A percentile compares a stretch with the other conserved stretches of the same genome.
phyloP scores from a whole-genome alignment of 148 eudicot genomes.

The Fagopyrum esculentum region DNA sequence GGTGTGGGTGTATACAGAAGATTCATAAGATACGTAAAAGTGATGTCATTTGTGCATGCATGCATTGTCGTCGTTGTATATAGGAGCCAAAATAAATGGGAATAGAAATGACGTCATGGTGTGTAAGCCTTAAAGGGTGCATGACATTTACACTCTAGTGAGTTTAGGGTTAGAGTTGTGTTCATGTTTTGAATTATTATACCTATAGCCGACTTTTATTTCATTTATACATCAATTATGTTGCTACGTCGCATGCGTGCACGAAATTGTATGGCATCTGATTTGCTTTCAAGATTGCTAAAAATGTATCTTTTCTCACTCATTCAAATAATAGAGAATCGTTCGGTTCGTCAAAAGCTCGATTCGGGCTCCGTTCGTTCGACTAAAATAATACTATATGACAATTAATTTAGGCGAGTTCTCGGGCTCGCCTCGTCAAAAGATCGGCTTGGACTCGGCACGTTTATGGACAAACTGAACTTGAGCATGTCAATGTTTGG shows the following conservation, averaged over 20 bases:
- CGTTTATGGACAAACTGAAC: no score
- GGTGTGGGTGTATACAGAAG: neutral
- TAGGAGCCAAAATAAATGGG: neutral
- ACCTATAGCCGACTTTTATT: slow-evolving; percentile 7
- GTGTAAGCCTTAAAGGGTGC: slow-evolving; percentile 4
- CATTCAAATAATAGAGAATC: no score
- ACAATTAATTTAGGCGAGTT: no score
- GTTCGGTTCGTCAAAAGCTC: no score
- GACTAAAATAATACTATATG: no score
- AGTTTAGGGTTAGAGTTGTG: no score
- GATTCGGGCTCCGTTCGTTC: no score
- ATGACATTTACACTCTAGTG: neutral
- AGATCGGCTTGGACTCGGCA: no score
- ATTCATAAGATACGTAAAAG: neutral
- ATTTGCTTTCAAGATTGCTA: neutral
- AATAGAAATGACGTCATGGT: neutral
- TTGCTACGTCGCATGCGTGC: neutral
- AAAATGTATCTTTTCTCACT: no score
- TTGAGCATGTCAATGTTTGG: no score
- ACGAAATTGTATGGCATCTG: neutral
- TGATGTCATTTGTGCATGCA: neutral
- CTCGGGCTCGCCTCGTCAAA: no score
- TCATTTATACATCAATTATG: neutral
- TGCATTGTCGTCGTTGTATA: neutral
- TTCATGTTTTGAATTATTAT: neutral